phyloP scores from a whole-genome alignment of 495 filamentous ascomycete genomes.

The Tuber brumale region DNA sequence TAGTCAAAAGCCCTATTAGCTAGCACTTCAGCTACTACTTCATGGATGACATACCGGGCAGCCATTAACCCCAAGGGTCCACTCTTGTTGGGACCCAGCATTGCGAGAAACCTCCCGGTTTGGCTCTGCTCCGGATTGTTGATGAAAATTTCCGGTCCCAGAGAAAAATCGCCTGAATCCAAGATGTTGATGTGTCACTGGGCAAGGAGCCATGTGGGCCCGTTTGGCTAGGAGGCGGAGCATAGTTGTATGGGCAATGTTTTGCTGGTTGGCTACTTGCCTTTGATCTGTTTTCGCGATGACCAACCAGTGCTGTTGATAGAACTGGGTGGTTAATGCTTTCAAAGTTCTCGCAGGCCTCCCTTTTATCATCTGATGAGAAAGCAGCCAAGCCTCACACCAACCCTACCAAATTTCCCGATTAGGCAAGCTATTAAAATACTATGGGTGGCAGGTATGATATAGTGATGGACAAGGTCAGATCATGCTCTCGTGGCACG shows the following conservation, averaged over 20 bases:
- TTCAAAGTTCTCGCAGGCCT: too few relatives aligned
- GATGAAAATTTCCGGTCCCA: background rate
- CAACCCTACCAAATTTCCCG: too few relatives aligned
- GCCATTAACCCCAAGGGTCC: background rate
- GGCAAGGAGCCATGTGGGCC: slow-evolving; percentile 12
- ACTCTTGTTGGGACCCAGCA: background rate
- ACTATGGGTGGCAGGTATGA: too few relatives aligned
- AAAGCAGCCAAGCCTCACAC: too few relatives aligned
- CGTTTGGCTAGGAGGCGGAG: slow-evolving; percentile 15
- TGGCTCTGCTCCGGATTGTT: background rate
- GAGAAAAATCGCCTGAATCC: slow-evolving; percentile 5
- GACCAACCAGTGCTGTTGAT: too few relatives aligned
- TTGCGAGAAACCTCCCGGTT: background rate
- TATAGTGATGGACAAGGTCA: too few relatives aligned
- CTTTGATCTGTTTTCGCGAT: too few relatives aligned
- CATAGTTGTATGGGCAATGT: background rate
- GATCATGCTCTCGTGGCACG: too few relatives aligned
- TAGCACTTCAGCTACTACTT: slow-evolving; percentile 2
- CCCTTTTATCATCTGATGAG: too few relatives aligned
- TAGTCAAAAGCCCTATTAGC: background rate
- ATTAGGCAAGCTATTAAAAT: too few relatives aligned
- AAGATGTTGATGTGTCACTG: slow-evolving; percentile 8
- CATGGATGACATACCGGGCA: background rate
- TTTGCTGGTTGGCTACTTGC: too few relatives aligned
- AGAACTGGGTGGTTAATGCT: too few relatives aligned